Evolutionary conservation across 495 filamentous ascomycete genomes (phyloP).

Genomic region (Podospora conica): DNA sequence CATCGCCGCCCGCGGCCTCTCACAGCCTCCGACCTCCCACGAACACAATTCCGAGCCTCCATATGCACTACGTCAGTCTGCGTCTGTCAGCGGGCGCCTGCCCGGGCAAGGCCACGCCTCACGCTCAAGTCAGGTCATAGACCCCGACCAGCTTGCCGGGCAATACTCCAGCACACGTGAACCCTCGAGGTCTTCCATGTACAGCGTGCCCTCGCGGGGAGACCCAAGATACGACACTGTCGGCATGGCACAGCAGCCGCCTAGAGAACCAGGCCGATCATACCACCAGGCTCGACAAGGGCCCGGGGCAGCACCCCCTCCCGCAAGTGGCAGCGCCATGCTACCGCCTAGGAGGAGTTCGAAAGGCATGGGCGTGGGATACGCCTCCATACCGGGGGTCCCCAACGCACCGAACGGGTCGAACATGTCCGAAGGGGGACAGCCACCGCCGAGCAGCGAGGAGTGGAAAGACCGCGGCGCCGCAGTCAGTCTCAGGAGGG

Average conservation of each 20-base stretch:
- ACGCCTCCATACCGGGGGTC: slow-evolving; percentile 36
- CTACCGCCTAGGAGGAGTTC: slow-evolving; percentile 64
- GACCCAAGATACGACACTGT: slow-evolving; percentile 57
- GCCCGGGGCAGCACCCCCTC: slow-evolving; percentile 16
- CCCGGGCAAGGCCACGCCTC: slow-evolving; percentile 5
- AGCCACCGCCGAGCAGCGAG: slow-evolving; percentile 65
- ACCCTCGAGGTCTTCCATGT: slow-evolving; percentile 56
- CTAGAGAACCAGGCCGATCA: slow-evolving; percentile 66
- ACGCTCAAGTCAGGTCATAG: slow-evolving; percentile 6
- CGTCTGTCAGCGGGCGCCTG: slow-evolving; percentile 6
- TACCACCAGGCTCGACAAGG: slow-evolving; percentile 54
- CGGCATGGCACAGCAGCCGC: slow-evolving; percentile 58
- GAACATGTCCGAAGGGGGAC: slow-evolving; percentile 56
- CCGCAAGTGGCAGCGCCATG: slow-evolving; percentile 50
- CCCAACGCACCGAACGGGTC: slow-evolving; percentile 37
- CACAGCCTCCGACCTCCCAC: slow-evolving; percentile 38
- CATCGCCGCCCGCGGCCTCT: slow-evolving; percentile 23
- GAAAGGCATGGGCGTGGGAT: slow-evolving; percentile 50
- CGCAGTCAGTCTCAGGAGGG: slow-evolving; percentile 68
- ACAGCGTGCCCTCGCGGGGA: slow-evolving; percentile 48
- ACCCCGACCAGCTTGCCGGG: slow-evolving; percentile 34
- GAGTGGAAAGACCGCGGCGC: slow-evolving; percentile 96
- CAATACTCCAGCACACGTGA: slow-evolving; percentile 53
- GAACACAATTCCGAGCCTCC: slow-evolving; percentile 41
- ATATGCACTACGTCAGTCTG: slow-evolving; percentile 32